phyloP scores from a whole-genome alignment of 192 early-diverging fungal genomes.

The Backusella mclennaniae region DNA sequence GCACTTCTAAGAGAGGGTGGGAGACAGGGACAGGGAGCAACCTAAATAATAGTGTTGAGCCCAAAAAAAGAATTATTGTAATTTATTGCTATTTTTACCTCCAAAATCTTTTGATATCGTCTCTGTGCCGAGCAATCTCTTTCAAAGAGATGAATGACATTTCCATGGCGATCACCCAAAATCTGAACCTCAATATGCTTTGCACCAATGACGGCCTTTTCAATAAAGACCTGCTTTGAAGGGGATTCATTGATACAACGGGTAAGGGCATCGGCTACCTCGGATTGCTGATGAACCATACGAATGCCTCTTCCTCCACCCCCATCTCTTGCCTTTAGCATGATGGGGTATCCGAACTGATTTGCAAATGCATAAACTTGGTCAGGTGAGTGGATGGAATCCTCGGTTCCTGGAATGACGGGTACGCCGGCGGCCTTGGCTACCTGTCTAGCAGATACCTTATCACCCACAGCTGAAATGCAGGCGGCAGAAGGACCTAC shows the following conservation, averaged over 20 bases:
- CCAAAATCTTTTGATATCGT: slow-evolving; percentile 92
- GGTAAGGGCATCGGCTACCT: slow-evolving; percentile 79
- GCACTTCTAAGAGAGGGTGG: slow-evolving; percentile 58
- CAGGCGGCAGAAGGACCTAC: slow-evolving; percentile 84
- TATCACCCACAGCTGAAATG: slow-evolving; percentile 56
- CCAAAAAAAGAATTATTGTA: no score
- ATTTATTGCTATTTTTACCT: slow-evolving; percentile 47
- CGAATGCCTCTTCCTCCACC: slow-evolving; percentile 97
- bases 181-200: slow-evolving; percentile 95
- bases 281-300: slow-evolving; percentile 68
- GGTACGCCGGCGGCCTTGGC: slow-evolving; percentile 24
- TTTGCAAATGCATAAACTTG: slow-evolving; percentile 56
- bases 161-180: slow-evolving; percentile 83
- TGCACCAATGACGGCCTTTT: slow-evolving; percentile 82
- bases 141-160: slow-evolving; percentile 89
- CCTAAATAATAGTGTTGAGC: slow-evolving; percentile 4
- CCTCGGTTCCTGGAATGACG: slow-evolving; percentile 28
- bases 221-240: slow-evolving; percentile 84
- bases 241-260: slow-evolving; percentile 79
- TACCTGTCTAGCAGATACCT: slow-evolving; percentile 27
- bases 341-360: slow-evolving; percentile 86
- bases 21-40: slow-evolving; percentile 58
- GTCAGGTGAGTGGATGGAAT: neutral
- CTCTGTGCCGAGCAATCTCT: slow-evolving; percentile 92
- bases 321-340: slow-evolving; percentile 95